phyloP scores from a whole-genome alignment of 106 monocot species.

The Dioscorea alata region DNA sequence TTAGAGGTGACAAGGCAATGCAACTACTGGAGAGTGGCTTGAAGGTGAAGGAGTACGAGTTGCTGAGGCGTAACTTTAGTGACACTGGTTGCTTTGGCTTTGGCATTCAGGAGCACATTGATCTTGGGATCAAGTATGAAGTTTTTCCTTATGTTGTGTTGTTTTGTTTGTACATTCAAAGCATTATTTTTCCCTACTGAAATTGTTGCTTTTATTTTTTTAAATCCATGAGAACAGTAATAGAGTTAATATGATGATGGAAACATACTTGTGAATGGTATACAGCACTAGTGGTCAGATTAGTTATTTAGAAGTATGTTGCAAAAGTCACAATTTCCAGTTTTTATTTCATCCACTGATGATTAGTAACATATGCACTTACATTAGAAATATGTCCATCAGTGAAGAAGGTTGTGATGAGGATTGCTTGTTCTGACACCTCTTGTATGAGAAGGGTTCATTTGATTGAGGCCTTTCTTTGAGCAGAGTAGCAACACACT shows the following conservation, averaged over 20 bases:
- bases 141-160: neutral
- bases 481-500: slow-evolving; percentile 41
- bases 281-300: no score
- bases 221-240: no score
- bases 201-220: no score
- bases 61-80: slow-evolving; percentile 69
- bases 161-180: neutral
- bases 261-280: no score
- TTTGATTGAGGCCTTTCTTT: slow-evolving; percentile 19
- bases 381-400: no score
- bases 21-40: slow-evolving; percentile 72
- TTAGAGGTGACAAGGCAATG: slow-evolving; percentile 80
- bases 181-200: neutral
- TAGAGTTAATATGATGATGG: no score
- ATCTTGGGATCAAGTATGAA: slow-evolving; percentile 76
- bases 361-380: no score
- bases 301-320: no score
- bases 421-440: slow-evolving; percentile 50
- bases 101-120: slow-evolving; percentile 83
- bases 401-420: slow-evolving; percentile 17
- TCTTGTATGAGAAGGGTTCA: slow-evolving; percentile 54
- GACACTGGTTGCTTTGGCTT: slow-evolving; percentile 81
- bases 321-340: no score
- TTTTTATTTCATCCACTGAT: no score
- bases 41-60: slow-evolving; percentile 75